phyloP scores from a whole-genome alignment of 805 yeast genomes.

The Saccharomycopsis javanensis region DNA sequence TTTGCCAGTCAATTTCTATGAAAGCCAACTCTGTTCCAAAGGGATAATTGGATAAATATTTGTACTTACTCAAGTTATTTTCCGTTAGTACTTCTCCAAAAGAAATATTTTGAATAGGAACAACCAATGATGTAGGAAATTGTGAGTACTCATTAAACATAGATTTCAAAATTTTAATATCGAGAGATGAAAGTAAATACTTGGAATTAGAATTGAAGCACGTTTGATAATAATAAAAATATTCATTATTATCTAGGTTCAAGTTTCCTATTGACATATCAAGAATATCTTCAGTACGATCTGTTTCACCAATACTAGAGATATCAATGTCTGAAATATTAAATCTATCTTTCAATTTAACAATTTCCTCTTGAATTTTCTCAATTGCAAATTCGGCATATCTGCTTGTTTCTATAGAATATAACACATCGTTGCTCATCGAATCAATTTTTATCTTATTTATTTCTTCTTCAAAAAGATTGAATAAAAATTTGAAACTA shows the following conservation, averaged over 20 bases:
- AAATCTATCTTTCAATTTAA: slow-evolving; percentile 1
- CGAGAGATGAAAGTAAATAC: slow-evolving; percentile 69
- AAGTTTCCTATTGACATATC: background rate
- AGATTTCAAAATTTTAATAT: slow-evolving; percentile 58
- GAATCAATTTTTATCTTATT: slow-evolving; percentile 38
- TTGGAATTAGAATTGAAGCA: slow-evolving; percentile 57
- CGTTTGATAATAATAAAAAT: slow-evolving; percentile 63
- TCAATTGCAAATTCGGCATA: slow-evolving; percentile 42
- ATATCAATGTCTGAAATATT: background rate
- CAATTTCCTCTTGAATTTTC: slow-evolving; percentile 26
- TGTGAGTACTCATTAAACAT: slow-evolving; percentile 51
- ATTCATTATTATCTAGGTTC: slow-evolving; percentile 32
- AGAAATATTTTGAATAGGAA: slow-evolving; percentile 59
- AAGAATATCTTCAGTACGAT: background rate
- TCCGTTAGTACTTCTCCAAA: slow-evolving; percentile 56
- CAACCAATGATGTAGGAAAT: slow-evolving; percentile 58
- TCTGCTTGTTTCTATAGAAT: slow-evolving; percentile 43
- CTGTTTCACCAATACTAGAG: background rate
- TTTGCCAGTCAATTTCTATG: slow-evolving; percentile 77
- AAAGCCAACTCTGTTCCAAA: slow-evolving; percentile 76
- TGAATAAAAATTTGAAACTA: slow-evolving; percentile 40
- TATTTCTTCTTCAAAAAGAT: slow-evolving; percentile 54
- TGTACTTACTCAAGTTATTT: slow-evolving; percentile 45
- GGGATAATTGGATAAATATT: slow-evolving; percentile 76
- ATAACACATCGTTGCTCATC: slow-evolving; percentile 8